Evolutionary conservation across 225 moss, liverwort and hornwort genomes (phyloP).

Genomic region (Marchantia paleacea): DNA sequence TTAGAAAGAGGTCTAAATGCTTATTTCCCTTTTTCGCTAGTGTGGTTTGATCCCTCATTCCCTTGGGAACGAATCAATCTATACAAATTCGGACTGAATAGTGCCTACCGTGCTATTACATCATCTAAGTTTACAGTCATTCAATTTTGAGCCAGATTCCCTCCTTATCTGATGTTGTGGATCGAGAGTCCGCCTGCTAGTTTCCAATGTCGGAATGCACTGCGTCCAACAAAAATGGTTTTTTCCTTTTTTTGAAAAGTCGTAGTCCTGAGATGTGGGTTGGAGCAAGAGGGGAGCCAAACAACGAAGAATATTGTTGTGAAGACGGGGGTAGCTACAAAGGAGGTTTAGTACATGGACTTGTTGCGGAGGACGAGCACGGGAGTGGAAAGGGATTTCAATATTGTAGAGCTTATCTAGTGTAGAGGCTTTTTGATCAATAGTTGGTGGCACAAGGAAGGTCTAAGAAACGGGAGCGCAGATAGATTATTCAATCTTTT

Average conservation of each 20-base stretch:
- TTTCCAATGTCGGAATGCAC: background rate
- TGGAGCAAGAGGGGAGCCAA: background rate
- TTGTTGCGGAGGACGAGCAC: background rate
- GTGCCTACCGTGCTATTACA: too few relatives aligned
- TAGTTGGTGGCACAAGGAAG: background rate
- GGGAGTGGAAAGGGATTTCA: background rate
- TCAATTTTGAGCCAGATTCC: background rate
- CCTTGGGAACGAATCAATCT: too few relatives aligned
- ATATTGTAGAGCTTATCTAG: background rate
- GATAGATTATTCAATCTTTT: background rate
- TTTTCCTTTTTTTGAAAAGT: background rate
- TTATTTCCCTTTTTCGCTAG: too few relatives aligned
- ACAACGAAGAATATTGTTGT: background rate
- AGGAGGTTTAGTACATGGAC: slow-evolving; percentile 3
- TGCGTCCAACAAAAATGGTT: background rate
- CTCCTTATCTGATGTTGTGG: background rate
- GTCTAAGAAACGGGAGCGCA: background rate
- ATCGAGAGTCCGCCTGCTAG: background rate
- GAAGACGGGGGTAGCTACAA: background rate
- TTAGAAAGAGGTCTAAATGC: too few relatives aligned
- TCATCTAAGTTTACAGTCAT: background rate
- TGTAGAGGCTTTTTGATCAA: background rate
- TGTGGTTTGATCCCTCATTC: too few relatives aligned
- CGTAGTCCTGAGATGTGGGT: too few relatives aligned
- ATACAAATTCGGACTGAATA: too few relatives aligned